Base-by-base conservation (phyloP, 106 monocot genomes). In the Platanthera zijinensis region DNA sequence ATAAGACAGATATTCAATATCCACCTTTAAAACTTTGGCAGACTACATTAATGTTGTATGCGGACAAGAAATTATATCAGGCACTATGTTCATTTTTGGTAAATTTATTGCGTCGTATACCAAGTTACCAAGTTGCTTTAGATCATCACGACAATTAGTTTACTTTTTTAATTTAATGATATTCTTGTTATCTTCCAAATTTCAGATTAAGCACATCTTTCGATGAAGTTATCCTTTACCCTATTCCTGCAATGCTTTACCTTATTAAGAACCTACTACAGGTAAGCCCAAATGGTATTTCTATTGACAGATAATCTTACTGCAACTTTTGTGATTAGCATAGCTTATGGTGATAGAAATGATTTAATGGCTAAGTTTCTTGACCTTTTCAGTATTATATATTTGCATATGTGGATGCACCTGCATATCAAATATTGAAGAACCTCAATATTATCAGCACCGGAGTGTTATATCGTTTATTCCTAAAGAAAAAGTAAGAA, bases 391-490 rank as follows among this genome's bases (percentile, higher is more conserved):
- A 99, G 97, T 99, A 99, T 74, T 99, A 94, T 76, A 99, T 99
- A 69, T 99, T 99, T 83, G 89, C 87, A 11, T 94, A 94, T 81
- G 94, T 99, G 79, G 97, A 99, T 86, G 97, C 97, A 57, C 97
- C 97, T 69, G 86, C 93, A 48, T 99, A 99, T 77, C 97, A 99
- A 83, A 99, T 99, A 74, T 51, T 99, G 85, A 99, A 99, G 86
- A 99, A 99, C 62, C 78, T 99, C n/a, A 99, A 99, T 78, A 99
- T 99, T 61, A 92, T 99, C 73, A 99, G 93, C 77, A 99, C 97
- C 52, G 97, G 97, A 13, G 82, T 99, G 62, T 72, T 99, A 56
- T 99, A 99, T 70, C 91, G 88, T 46, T 84, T 99, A 71, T 91
- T 99, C 79, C 87, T 99, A 50, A 99, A 99, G 69, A 89, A 83